Evolutionary conservation across 306 rosid genomes (phyloP), one percentile per base, ranked within the genome.

Genomic region (Cicer pinnatifidum): DNA sequence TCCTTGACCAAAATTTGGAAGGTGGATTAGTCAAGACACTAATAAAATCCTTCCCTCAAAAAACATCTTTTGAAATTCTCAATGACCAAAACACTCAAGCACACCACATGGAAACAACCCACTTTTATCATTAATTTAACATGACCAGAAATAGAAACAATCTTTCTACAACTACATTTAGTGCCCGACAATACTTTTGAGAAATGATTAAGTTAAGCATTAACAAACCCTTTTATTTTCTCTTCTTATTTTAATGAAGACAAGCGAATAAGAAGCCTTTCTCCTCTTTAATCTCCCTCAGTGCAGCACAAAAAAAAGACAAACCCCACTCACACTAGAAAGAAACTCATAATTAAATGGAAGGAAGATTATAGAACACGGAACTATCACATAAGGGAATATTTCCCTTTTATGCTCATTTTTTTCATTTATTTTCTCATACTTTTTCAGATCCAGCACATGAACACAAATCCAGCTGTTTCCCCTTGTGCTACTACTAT

Each of bases 351-450:
- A 58, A 52, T 52, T 44, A 72, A 71, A 28, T 57, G 60, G 47
- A 81, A 77, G 90, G 89, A 83, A 75, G 80, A 80, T 82, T 72
- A 80, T 52, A 69, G 78, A 84, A 79, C 90, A 92, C 90, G 97
- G 81, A 88, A 86, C 85, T 73, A 80, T 59, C 69, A 71, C 58
- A 20, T 38, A 46, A 56, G 37, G 73, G 74, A 74, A 75, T 47
- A 59, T 63, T 84, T 79, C 52, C 79, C 80, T 79, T 73, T 73
- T 71, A 71, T 78, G 54, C 76, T 67, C 44, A 59, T 15, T 76
- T 69, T 76, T 69, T 67, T 50, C 64, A 70, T 76, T 70, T 82
- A 52, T 65, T 63, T 70, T 82, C 51, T 57, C 38, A 75, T 76
- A 46, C 73, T 78, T 78, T 84, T 85, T 74, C 79, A 84, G 91